Percentiles rank a stretch among this genome's conserved stretches.
These are phyloP conservation scores for Yarrowia sp. DNA, from an alignment of 805 yeast genomes.

Conservation along the genomic window DNA sequence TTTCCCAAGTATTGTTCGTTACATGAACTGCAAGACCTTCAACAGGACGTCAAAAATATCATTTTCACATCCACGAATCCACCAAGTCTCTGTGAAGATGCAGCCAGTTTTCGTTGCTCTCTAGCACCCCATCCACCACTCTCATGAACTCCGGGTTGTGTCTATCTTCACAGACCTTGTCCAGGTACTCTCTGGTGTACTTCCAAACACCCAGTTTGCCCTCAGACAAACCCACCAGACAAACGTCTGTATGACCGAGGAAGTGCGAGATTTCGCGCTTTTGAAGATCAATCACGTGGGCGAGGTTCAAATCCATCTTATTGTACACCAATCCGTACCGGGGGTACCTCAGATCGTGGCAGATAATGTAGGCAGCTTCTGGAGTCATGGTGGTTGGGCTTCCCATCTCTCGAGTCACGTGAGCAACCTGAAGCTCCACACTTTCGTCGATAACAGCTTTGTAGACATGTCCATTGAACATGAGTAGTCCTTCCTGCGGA, in stretches of 20 bases:
- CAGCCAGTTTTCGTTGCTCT: background rate
- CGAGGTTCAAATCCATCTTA: background rate
- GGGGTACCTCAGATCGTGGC: background rate
- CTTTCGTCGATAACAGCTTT: background rate
- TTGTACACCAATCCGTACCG: background rate
- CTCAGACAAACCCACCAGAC: background rate
- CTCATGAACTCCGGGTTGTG: too few species aligned
- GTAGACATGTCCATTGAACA: background rate
- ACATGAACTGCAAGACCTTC: too few species aligned
- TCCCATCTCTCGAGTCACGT: background rate
- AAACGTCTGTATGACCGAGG: background rate
- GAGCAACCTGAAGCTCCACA: background rate
- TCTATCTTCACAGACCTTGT: background rate
- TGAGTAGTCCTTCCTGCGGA: conserved; percentile 1
- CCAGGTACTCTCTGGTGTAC: conserved; percentile 2
- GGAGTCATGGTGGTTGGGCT: background rate
- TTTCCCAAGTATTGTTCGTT: too few species aligned
- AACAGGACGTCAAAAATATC: too few species aligned
- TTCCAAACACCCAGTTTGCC: background rate
- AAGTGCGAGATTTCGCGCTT: background rate
- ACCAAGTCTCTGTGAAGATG: background rate
- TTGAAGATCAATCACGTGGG: background rate
- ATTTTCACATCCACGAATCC: background rate
- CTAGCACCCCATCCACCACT: background rate
- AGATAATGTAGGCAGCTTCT: background rate